phyloP scores from a whole-genome alignment of 2,329 filamentous ascomycete species.

The Colletotrichum sp. region DNA sequence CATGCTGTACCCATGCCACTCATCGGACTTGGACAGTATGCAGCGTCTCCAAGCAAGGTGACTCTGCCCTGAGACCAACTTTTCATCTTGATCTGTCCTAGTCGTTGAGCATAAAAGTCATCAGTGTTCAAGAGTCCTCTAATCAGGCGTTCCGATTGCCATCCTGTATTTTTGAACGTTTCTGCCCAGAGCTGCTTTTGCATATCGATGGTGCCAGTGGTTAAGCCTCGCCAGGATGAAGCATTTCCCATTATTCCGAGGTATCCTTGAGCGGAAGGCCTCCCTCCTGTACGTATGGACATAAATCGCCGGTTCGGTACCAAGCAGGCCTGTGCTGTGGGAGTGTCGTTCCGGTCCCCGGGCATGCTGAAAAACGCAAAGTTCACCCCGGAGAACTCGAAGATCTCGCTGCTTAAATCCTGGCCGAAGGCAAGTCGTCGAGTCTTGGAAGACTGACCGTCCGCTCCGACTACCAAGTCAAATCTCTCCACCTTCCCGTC shows the following conservation, averaged over 20 bases:
- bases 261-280: slow-evolving; percentile 41
- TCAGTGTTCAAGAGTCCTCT: slow-evolving; percentile 40
- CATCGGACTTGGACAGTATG: slow-evolving; percentile 48
- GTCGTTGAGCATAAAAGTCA: slow-evolving; percentile 50
- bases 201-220: slow-evolving; percentile 21
- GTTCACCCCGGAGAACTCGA: slow-evolving; percentile 24
- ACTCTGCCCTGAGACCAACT: slow-evolving; percentile 51
- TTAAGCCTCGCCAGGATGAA: background rate
- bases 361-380: slow-evolving; percentile 31
- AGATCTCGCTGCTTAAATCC: slow-evolving; percentile 23
- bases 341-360: slow-evolving; percentile 32
- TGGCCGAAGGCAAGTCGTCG: slow-evolving; percentile 39
- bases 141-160: slow-evolving; percentile 49
- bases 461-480: slow-evolving; percentile 59
- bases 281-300: slow-evolving; percentile 43
- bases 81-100: slow-evolving; percentile 50
- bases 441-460: slow-evolving; percentile 57
- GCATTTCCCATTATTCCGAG: slow-evolving; percentile 31
- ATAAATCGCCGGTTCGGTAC: slow-evolving; percentile 39
- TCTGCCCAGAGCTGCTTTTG: slow-evolving; percentile 35
- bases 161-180: slow-evolving; percentile 36
- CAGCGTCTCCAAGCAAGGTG: slow-evolving; percentile 59
- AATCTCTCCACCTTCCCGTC: slow-evolving; percentile 47
- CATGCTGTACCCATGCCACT: slow-evolving; percentile 58
- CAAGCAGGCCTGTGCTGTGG: slow-evolving; percentile 34